A percentile compares a stretch with the other conserved stretches of the same genome.
phyloP scores from a whole-genome alignment of 2,329 filamentous ascomycete genomes.

The Venturia effusa region DNA sequence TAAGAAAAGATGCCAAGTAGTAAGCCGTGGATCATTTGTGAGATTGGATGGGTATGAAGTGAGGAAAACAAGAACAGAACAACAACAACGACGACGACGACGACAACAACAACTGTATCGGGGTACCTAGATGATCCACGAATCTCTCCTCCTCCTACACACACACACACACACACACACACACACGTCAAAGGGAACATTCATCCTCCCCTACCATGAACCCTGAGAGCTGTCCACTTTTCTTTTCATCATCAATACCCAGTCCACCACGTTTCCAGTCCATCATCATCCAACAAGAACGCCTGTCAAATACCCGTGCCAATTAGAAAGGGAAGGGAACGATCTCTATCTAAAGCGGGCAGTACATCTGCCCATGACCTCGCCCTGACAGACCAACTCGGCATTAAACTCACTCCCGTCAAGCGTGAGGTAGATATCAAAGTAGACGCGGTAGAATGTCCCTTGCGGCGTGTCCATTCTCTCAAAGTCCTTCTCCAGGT shows the following conservation, averaged over 20 bases:
- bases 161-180: too few species aligned
- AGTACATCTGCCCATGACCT: conserved; percentile 95
- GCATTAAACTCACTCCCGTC: conserved; percentile 98
- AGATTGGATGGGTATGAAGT: too few species aligned
- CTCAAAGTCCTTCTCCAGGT: conserved; percentile 98
- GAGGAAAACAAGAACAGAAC: too few species aligned
- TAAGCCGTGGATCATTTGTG: too few species aligned
- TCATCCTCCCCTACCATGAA: not conserved
- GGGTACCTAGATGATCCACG: too few species aligned
- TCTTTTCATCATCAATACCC: not conserved
- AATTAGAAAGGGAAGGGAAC: not conserved
- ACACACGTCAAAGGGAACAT: too few species aligned
- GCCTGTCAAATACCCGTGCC: not conserved
- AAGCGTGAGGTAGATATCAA: conserved; percentile 71
- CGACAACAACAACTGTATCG: too few species aligned
- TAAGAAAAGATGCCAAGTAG: too few species aligned
- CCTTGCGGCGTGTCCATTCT: conserved; percentile 98
- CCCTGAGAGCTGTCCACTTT: not conserved
- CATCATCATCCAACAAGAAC: conserved; percentile 4
- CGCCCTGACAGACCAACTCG: conserved; percentile 96
- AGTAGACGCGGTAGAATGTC: conserved; percentile 53
- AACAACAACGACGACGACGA: too few species aligned
- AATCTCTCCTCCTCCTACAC: too few species aligned
- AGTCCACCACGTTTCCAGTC: not conserved
- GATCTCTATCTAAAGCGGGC: conserved; percentile 65